Evolutionary conservation across 345 rosid genomes (phyloP).

Genomic region (Brassica rapa): DNA sequence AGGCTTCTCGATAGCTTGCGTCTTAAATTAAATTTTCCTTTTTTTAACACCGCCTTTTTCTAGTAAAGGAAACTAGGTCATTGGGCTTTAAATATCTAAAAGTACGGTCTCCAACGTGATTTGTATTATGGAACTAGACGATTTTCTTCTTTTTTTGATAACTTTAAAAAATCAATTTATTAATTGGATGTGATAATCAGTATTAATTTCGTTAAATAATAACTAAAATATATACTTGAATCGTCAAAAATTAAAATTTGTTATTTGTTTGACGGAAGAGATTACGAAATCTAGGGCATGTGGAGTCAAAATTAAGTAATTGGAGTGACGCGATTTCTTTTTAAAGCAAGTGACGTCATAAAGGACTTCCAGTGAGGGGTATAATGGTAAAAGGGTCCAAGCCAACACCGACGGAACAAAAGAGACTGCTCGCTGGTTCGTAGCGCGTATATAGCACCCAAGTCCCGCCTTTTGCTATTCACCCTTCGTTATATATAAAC

Average conservation of each 20-base stretch:
- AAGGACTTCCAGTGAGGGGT: background rate
- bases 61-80: too few relatives aligned
- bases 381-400: background rate
- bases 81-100: too few relatives aligned
- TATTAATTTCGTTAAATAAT: too few relatives aligned
- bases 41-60: too few relatives aligned
- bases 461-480: slow-evolving; percentile 46
- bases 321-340: background rate
- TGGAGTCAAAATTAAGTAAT: background rate
- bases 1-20: background rate
- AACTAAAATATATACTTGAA: too few relatives aligned
- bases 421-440: background rate
- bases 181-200: too few relatives aligned
- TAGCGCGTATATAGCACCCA: slow-evolving; percentile 26
- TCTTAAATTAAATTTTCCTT: background rate
- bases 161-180: too few relatives aligned
- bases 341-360: slow-evolving; percentile 13
- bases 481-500: slow-evolving; percentile 32
- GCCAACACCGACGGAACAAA: slow-evolving; percentile 25
- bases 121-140: too few relatives aligned
- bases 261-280: too few relatives aligned
- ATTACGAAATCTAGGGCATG: background rate
- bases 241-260: too few relatives aligned
- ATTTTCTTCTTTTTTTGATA: too few relatives aligned
- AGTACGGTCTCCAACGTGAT: too few relatives aligned